These are phyloP conservation scores for Arabis hirsuta DNA, from an alignment of 345 rosid genomes.

Conservation along the genomic window DNA sequence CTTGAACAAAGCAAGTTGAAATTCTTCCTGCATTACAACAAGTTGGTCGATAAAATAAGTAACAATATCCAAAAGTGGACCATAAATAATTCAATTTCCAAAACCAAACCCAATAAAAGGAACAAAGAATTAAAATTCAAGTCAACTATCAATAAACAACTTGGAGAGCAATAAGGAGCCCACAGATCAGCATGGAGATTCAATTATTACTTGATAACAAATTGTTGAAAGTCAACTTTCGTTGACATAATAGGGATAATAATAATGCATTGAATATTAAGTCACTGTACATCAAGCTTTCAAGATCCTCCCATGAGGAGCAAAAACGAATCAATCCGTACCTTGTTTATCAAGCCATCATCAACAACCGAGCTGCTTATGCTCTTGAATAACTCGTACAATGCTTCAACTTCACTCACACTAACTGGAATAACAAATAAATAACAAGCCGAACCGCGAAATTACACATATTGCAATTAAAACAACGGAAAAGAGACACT, in stretches of 20 bases:
- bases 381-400: slow-evolving; percentile 88
- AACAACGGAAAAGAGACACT: slow-evolving; percentile 19
- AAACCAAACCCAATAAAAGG: slow-evolving; percentile 5
- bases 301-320: slow-evolving; percentile 30
- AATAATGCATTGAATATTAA: slow-evolving; percentile 26
- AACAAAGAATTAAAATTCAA: slow-evolving; percentile 13
- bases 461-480: background rate
- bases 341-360: slow-evolving; percentile 97
- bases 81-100: slow-evolving; percentile 27
- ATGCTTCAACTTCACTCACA: slow-evolving; percentile 96
- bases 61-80: slow-evolving; percentile 42
- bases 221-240: slow-evolving; percentile 42
- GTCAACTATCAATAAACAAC: slow-evolving; percentile 38
- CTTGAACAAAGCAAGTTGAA: slow-evolving; percentile 92
- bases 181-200: slow-evolving; percentile 36
- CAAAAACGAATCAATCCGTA: slow-evolving; percentile 33
- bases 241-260: slow-evolving; percentile 28
- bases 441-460: background rate
- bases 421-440: slow-evolving; percentile 59
- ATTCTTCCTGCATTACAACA: slow-evolving; percentile 79
- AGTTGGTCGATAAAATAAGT: slow-evolving; percentile 37
- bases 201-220: slow-evolving; percentile 31
- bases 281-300: slow-evolving; percentile 27
- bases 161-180: slow-evolving; percentile 41
- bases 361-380: slow-evolving; percentile 90